Conservation (phyloP, 495 filamentous ascomycete genomes). For the Glarea lozoyensis region DNA sequence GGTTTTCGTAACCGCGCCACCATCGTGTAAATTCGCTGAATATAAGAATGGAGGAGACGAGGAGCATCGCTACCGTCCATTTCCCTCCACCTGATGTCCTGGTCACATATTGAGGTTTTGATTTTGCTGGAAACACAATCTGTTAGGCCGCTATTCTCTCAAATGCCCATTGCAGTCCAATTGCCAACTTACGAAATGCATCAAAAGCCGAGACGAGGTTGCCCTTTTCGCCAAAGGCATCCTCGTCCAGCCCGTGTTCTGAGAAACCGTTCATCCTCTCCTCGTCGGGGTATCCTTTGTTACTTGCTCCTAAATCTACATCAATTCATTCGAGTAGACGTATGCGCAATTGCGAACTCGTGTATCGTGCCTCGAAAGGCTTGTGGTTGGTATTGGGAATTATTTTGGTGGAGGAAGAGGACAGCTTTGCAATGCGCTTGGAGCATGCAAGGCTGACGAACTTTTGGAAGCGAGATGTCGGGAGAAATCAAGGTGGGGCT, state of each 20-base stretch:
- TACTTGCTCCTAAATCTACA: background rate
- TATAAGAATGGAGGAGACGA: conserved; percentile 62
- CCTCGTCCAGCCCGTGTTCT: conserved; percentile 63
- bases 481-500: no score
- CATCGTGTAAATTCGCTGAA: conserved; percentile 71
- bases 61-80: conserved; percentile 78
- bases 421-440: background rate
- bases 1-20: conserved; percentile 72
- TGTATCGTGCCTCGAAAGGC: background rate
- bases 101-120: conserved; percentile 84
- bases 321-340: background rate
- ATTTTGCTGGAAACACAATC: conserved; percentile 63
- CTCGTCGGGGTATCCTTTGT: background rate
- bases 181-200: conserved; percentile 86
- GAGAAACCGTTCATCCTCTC: conserved; percentile 48
- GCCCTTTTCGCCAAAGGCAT: conserved; percentile 65
- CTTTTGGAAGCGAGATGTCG: background rate
- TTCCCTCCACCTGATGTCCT: conserved; percentile 77
- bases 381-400: background rate
- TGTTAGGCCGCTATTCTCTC: no score
- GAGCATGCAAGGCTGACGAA: background rate
- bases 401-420: background rate
- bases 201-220: conserved; percentile 79
- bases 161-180: no score
- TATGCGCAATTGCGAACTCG: background rate